Conservation (phyloP, 1,284 basidiomycete genomes). For the Apiotrichum porosum region DNA sequence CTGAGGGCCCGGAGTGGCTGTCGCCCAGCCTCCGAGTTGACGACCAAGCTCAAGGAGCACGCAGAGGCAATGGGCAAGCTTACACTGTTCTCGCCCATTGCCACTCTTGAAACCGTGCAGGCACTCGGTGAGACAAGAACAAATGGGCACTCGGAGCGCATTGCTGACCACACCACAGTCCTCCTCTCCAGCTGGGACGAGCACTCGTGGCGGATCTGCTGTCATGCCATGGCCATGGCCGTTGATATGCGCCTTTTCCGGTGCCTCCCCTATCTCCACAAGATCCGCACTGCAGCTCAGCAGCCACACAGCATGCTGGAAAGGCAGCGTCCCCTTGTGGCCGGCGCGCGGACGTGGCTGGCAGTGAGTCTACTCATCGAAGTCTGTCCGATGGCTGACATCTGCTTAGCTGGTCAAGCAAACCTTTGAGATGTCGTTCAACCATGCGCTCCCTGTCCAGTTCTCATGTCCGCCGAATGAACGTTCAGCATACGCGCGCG, state of each 20-base stretch:
- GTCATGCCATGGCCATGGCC: constrained; percentile 31
- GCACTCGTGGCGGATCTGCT: constrained; percentile 31
- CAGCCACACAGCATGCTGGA: constrained; percentile 6
- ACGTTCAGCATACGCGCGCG: background rate
- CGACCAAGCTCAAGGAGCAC: constrained; percentile 16
- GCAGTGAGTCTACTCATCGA: constrained; percentile 5
- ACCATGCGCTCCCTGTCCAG: background rate
- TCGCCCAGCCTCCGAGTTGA: constrained; percentile 10
- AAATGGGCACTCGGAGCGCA: constrained; percentile 7
- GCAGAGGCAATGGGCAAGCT: constrained; percentile 24
- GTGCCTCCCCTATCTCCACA: constrained; percentile 27
- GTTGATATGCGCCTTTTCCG: constrained; percentile 32
- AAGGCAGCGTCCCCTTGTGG: background rate
- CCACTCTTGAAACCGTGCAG: constrained; percentile 27
- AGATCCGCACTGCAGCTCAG: constrained; percentile 15
- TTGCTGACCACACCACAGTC: constrained; percentile 21
- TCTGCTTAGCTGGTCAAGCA: background rate
- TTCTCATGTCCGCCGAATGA: background rate
- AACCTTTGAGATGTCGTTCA: background rate
- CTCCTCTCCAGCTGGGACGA: constrained; percentile 5
- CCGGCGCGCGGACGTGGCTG: background rate
- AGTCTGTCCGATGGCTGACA: too few relatives aligned
- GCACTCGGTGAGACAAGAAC: too few relatives aligned
- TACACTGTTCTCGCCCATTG: constrained; percentile 29
- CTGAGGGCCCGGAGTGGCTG: constrained; percentile 4